Evolutionary conservation across 176 grass and related monocot species (phyloP).

Genomic region (Chrysopogon serrulatus): DNA sequence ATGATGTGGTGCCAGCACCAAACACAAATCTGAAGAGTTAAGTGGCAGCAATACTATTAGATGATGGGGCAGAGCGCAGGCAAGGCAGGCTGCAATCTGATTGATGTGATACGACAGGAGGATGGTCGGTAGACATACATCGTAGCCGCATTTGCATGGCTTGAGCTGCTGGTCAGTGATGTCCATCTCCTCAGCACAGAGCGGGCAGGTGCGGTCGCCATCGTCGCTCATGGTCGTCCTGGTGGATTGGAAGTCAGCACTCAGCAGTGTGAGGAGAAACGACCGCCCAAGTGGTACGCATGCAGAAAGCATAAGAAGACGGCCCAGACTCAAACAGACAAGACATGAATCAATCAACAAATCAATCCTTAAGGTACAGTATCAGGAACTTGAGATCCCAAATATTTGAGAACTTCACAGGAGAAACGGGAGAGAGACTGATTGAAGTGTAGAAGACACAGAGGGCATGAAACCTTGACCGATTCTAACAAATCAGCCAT

Average conservation of each 20-base stretch:
- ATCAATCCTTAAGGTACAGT: neutral
- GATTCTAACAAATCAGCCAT: neutral
- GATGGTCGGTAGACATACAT: constrained; percentile 29
- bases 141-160: constrained; percentile 97
- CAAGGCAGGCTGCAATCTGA: neutral
- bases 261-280: neutral
- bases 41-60: neutral
- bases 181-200: constrained; percentile 98
- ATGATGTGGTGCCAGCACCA: constrained; percentile 99
- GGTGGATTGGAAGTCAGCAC: neutral
- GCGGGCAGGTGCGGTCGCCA: constrained; percentile 91
- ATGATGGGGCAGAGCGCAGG: neutral
- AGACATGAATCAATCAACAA: neutral
- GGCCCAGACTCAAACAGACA: neutral
- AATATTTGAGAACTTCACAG: too few species aligned
- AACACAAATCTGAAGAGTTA: constrained; percentile 71
- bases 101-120: neutral
- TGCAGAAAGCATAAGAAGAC: neutral
- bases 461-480: neutral
- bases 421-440: too few species aligned
- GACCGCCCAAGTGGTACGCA: neutral
- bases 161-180: constrained; percentile 93
- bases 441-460: neutral
- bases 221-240: constrained; percentile 95
- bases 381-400: constrained; percentile 10